Evolutionary conservation across 208 protist genomes (phyloP).

Genomic region (Trypanosoma grayi): DNA sequence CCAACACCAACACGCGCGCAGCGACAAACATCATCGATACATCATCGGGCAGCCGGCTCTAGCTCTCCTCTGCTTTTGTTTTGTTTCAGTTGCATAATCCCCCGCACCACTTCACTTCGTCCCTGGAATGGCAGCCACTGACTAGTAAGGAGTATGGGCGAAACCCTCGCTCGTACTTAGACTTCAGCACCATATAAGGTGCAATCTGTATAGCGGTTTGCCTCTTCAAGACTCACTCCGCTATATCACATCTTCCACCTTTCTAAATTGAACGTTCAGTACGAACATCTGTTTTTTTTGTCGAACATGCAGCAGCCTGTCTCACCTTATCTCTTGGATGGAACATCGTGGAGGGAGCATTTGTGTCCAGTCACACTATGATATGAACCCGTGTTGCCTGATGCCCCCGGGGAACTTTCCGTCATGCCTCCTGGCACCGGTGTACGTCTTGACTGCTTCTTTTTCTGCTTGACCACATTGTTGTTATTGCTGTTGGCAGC

Average conservation of each 20-base stretch:
- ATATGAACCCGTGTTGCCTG: conserved; percentile 6
- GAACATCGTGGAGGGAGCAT: conserved; percentile 21
- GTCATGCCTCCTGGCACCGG: neutral
- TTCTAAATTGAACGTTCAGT: neutral
- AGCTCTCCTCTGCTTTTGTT: too few relatives aligned
- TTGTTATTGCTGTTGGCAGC: neutral
- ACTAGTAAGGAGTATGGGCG: neutral
- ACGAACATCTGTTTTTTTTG: neutral
- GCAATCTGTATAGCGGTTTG: too few relatives aligned
- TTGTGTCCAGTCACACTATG: conserved; percentile 21
- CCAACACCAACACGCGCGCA: too few relatives aligned
- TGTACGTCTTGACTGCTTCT: conserved; percentile 16
- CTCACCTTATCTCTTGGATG: conserved; percentile 18
- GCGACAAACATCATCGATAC: too few relatives aligned
- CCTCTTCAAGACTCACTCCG: too few relatives aligned
- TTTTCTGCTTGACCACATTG: conserved; percentile 6
- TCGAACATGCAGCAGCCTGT: too few relatives aligned
- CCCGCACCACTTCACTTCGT: too few relatives aligned
- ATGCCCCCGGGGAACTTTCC: neutral
- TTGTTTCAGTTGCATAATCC: too few relatives aligned
- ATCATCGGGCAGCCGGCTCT: too few relatives aligned
- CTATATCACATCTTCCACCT: too few relatives aligned
- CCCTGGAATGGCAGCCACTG: neutral
- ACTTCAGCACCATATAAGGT: neutral
- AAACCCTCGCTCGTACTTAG: neutral